phyloP scores from a whole-genome alignment of 148 eudicot genomes.

The Beta vulgaris region DNA sequence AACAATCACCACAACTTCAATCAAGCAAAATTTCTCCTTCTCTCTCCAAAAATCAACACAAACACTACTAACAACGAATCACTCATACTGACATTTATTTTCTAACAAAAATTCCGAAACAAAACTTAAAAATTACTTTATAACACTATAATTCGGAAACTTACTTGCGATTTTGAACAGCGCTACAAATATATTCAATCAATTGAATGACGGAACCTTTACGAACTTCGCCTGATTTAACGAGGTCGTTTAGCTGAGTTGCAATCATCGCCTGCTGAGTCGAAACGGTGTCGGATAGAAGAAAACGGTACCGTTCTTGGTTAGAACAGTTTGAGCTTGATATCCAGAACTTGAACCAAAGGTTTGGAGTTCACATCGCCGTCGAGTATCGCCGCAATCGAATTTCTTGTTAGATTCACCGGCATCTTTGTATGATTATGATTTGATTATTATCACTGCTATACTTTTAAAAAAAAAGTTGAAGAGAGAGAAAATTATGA shows the following conservation, averaged over 20 bases:
- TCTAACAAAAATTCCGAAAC: background rate
- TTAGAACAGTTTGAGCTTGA: conserved; percentile 42
- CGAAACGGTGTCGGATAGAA: conserved; percentile 60
- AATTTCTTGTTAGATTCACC: conserved; percentile 61
- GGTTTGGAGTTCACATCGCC: conserved; percentile 89
- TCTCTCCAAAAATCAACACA: background rate
- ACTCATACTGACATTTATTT: no score
- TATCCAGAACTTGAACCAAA: conserved; percentile 71
- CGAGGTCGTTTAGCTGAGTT: conserved; percentile 83
- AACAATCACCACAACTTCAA: background rate
- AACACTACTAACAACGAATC: background rate
- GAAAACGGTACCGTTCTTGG: conserved; percentile 70
- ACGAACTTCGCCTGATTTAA: conserved; percentile 52
- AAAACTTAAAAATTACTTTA: background rate
- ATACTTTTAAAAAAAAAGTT: background rate
- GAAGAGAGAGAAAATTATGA: background rate
- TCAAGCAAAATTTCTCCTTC: background rate
- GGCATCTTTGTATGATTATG: conserved; percentile 42
- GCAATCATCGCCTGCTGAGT: conserved; percentile 79
- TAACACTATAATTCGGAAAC: background rate
- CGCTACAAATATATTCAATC: conserved; percentile 77
- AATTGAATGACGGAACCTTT: conserved; percentile 83
- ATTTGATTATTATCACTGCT: background rate
- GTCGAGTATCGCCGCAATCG: conserved; percentile 57
- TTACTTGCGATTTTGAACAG: conserved; percentile 76